These are phyloP conservation scores for Mucor indicus DNA, from an alignment of 371 early-diverging fungal species.

Conservation along the genomic window DNA sequence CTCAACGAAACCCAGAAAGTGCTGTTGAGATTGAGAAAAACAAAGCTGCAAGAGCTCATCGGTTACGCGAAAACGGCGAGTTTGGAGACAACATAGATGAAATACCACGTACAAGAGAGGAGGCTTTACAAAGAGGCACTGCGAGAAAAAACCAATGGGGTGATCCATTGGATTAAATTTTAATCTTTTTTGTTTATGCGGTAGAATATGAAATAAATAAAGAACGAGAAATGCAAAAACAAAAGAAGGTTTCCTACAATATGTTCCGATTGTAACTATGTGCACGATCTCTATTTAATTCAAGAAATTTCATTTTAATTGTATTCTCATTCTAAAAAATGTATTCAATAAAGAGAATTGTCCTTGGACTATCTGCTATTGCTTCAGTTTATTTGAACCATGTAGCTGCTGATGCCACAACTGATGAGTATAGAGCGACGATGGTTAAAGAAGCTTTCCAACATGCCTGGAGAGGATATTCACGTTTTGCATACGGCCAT, in stretches of 20 bases:
- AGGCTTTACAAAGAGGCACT: slow-evolving; percentile 18
- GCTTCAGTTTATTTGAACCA: background rate
- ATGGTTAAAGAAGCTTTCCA: slow-evolving; percentile 51
- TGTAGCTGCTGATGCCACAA: background rate
- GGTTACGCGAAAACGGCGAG: slow-evolving; percentile 23
- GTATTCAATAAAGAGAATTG: slow-evolving; percentile 5
- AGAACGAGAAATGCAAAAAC: no score
- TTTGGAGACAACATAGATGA: slow-evolving; percentile 19
- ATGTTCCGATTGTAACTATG: no score
- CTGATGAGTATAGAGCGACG: slow-evolving; percentile 6
- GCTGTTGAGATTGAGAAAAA: slow-evolving; percentile 12
- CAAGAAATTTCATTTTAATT: no score
- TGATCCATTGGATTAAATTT: slow-evolving; percentile 24
- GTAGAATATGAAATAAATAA: no score
- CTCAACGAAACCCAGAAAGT: slow-evolving; percentile 25
- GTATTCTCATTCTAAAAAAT: background rate
- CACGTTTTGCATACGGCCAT: slow-evolving; percentile 52
- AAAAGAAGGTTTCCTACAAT: no score
- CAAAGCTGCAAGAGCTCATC: slow-evolving; percentile 17
- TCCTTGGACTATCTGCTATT: background rate
- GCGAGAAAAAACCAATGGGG: slow-evolving; percentile 40
- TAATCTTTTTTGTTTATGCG: no score
- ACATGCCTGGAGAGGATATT: slow-evolving; percentile 82
- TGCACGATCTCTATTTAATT: no score
- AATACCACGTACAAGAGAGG: slow-evolving; percentile 45